Base-by-base conservation (phyloP, 75 land plant genomes). In the Picea glauca region DNA sequence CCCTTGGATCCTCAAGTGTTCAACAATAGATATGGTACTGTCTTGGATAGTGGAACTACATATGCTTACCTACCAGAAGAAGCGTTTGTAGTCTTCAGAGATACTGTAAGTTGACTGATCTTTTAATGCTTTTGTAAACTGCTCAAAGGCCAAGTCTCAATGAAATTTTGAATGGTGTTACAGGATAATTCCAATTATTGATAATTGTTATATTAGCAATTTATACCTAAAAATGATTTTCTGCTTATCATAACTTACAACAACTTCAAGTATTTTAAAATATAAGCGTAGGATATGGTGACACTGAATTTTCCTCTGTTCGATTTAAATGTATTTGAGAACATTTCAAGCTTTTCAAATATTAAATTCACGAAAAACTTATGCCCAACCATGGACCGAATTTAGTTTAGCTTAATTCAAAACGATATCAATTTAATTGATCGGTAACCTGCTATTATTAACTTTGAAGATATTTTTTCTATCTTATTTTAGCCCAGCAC, bases 31-130 rank as follows among this genome's bases (percentile, higher is more conserved):
- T 89, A 88, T 87, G 99, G 98, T 70, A 93, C 98, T n/a, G 91
- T 97, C 30, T 62, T 97, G 81, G 99, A 97, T 78, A 97, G 99
- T 88, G 99, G 99, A 43, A 97, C 99, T 11, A 97, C 99, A 60
- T 94, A 97, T 87, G 99, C 98, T 46, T 97, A 97, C 81, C 85
- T 97, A 50, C 99, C 99, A 62, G 85, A 84, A 61, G 58, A 72
- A 35, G 99, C 99, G 73, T 97, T 91, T 87, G 63, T 74, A 58
- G 92, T 87, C 58, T 92, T 97, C 68, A 90, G 75, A 77, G 84
- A 84, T 76, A 86, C 98, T 66, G 99, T 97, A 87, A 91, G 95
- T 74, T 58, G 32, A 70, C 9, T 15, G 54, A 70, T 40, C 74
- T 70, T 70, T 70, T 18, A 67, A 43, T n/a, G 13, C 21, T 12